Evolutionary conservation across 768 basidiomycete genomes (phyloP), one percentile per base, ranked within the genome.

Genomic region (Auriscalpium vulgare): DNA sequence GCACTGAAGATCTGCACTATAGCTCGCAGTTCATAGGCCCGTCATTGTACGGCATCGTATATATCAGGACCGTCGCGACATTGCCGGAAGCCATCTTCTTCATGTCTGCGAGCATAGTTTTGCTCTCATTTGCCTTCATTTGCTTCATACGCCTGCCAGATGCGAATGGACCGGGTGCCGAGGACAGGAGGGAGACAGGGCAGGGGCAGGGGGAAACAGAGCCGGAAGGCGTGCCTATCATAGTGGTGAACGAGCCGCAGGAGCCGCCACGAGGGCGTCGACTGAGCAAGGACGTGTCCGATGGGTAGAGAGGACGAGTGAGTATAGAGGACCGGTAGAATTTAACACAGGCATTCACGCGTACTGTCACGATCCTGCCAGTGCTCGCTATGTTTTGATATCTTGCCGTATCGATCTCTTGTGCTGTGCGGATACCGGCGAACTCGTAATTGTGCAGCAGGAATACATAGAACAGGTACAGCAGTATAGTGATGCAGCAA

Each of bases 261-360:
- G 50, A 37, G 37, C 17, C 17, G 8, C n/a, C 7, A 23, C 47
- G 29, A 8, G 10, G 10, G 19, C 47, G 40, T 17, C 40, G 17
- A 8, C 71, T 77, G 82, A 83, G 84, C 79, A 85, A 17, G 69
- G 74, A 13, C 40, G 13, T 9, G 13, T 7, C 4, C 40, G 8
- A 4, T 43, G 40, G 7, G 4, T 29, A 21, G 29, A 29, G 29
- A 21, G 29, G 29, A 5, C 7, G 29, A 7, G 7, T 4, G 29
- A 7, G 4, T 29, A 5, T 29, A 29, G 29, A 29, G 5, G 29
- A 29, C 7, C 29, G 5, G 29, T 29, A 29, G 29, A 29, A 29
- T 5, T 29, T 5, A 2, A 29, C 29, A 29, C 29, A 29, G 29
- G 29, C 29, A 29, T 29, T 5, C 29, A 29, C 29, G 29, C 29